A percentile compares a stretch with the other conserved stretches of the same genome.
Conservation (phyloP, 352 stramenopile species). For the Globisporangium cederbergense region DNA sequence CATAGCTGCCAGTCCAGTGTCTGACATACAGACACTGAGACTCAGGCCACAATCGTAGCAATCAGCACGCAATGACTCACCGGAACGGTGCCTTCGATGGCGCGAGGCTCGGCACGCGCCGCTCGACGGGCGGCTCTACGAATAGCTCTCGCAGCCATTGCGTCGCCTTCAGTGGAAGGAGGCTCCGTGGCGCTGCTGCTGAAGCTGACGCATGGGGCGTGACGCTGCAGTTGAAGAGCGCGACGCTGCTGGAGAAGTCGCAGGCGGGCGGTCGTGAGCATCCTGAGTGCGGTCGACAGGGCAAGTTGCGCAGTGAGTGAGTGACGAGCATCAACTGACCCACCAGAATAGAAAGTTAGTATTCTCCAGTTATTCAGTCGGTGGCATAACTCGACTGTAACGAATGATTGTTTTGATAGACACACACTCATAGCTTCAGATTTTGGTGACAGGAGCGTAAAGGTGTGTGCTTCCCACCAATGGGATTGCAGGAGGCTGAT, state of each 20-base stretch:
- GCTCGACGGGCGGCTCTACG: conserved; percentile 22
- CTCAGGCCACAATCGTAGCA: neutral
- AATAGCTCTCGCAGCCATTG: conserved; percentile 14
- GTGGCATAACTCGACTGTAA: neutral
- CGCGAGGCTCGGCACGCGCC: conserved; percentile 22
- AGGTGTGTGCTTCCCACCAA: conserved; percentile 2
- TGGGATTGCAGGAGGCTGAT: neutral
- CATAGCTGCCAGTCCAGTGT: too few relatives aligned
- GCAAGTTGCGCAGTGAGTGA: conserved; percentile 10
- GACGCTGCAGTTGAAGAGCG: neutral
- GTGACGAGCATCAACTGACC: neutral
- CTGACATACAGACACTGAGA: too few relatives aligned
- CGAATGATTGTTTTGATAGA: neutral
- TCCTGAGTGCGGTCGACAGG: neutral
- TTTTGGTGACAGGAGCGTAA: neutral
- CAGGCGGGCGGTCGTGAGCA: neutral
- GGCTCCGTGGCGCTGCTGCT: neutral
- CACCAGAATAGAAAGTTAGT: neutral
- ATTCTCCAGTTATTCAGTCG: neutral
- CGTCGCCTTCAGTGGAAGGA: neutral
- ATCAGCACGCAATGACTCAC: conserved; percentile 3
- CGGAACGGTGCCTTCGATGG: conserved; percentile 52
- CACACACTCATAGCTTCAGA: conserved; percentile 3
- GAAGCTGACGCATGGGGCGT: neutral
- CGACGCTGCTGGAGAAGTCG: neutral